Conservation (phyloP, 495 filamentous ascomycete species). For the Talaromyces stipitatus region DNA sequence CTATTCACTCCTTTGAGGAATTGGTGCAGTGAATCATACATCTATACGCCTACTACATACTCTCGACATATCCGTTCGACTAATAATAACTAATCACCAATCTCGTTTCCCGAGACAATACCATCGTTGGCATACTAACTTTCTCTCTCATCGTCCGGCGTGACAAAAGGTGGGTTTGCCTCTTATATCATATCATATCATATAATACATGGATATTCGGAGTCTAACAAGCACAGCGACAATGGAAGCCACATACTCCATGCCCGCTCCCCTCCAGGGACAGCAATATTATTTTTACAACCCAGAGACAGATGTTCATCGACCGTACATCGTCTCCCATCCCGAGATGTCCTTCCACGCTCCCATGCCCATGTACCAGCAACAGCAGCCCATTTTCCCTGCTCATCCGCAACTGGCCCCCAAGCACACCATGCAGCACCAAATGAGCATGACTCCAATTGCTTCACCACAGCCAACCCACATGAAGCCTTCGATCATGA, state of each 20-base stretch:
- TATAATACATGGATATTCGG: background rate
- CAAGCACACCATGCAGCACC: slow-evolving; percentile 50
- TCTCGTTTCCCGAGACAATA: background rate
- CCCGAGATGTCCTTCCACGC: slow-evolving; percentile 41
- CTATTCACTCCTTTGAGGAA: slow-evolving; percentile 2
- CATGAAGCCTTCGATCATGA: slow-evolving; percentile 66
- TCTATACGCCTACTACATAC: background rate
- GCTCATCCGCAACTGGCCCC: slow-evolving; percentile 61
- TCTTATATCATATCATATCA: no score
- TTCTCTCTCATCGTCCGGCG: background rate
- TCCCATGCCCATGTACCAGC: slow-evolving; percentile 35
- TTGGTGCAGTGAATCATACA: background rate
- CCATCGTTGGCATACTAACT: background rate
- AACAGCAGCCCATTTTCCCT: slow-evolving; percentile 28
- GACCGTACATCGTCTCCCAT: slow-evolving; percentile 53
- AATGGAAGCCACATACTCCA: slow-evolving; percentile 53
- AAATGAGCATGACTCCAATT: slow-evolving; percentile 62
- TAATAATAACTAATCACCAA: background rate
- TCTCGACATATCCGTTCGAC: background rate
- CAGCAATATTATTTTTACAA: slow-evolving; percentile 87
- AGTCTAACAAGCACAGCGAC: slow-evolving; percentile 7
- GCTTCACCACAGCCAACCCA: slow-evolving; percentile 70
- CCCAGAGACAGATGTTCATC: slow-evolving; percentile 65
- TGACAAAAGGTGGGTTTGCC: no score
- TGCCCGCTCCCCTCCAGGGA: slow-evolving; percentile 50